Base-by-base conservation (phyloP, 805 yeast genomes). In the Schwanniomyces vanrijiae region DNA sequence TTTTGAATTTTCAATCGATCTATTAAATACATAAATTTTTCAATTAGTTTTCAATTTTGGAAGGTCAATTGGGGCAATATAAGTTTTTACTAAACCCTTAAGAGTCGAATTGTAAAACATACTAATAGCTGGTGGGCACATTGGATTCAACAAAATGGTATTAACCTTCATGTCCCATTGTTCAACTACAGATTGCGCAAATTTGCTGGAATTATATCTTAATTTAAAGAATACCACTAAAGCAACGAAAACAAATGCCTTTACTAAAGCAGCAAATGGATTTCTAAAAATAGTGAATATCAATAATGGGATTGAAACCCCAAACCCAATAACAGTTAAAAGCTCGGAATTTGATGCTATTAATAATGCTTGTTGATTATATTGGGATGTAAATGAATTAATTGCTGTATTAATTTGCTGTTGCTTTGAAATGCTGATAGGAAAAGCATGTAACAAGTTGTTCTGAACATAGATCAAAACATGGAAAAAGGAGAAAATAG, bases 131-230 rank as follows among this genome's bases (percentile, higher is more conserved):
- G 62, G 53, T 37, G 48, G 49, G 48, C 41, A 31, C 21, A 42
- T 34, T 48, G 45, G 42, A 25, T 55, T 50, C 9, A 41, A 25
- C 44, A 57, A 62, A 21, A 47, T 49, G 29, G 46, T 51, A 48
- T 69, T 75, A 16, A 76, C 58, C 50, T 64, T 69, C 46, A 61
- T 55, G 48, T 82, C 79, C 54, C 76, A 75, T 44, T 75, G 76
- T 11, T 66, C 65, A 39, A 83, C 62, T 7, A 83, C 63, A 7
- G 66, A 49, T 47, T 61, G 61, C 16, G 74, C 63, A 51, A 61
- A 67, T 49, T 56, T 59, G 47, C 63, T 69, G 9, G 56, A 51
- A 46, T 65, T 68, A 53, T 52, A 69, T 48, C 76, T 62, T 46
- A 70, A 61, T 48, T 68, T 70, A 46, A 67, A 51, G 40, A 72